phyloP scores from a whole-genome alignment of 805 yeast genomes.

The Saccharomycopsis lassenensis region DNA sequence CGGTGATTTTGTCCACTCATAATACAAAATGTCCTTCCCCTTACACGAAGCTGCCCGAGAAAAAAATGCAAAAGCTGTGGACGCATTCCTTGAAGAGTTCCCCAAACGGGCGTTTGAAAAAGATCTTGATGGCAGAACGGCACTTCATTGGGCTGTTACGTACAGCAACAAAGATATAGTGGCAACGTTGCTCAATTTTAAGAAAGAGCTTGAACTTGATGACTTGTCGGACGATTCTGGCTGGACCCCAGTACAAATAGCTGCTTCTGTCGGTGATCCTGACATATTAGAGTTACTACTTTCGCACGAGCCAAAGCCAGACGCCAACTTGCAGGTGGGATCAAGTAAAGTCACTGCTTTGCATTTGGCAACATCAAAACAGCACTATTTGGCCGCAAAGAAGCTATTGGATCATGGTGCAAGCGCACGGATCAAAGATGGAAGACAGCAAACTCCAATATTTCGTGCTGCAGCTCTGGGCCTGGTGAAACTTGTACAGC shows the following conservation, averaged over 20 bases:
- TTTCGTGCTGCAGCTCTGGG: slow-evolving; percentile 84
- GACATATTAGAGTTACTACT: slow-evolving; percentile 42
- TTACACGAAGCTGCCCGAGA: slow-evolving; percentile 61
- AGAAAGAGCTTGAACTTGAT: slow-evolving; percentile 48
- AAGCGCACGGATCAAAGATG: slow-evolving; percentile 56
- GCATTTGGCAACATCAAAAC: slow-evolving; percentile 68
- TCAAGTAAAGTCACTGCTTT: slow-evolving; percentile 67
- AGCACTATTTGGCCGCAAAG: slow-evolving; percentile 42
- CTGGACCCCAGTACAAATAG: slow-evolving; percentile 84
- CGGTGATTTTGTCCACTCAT: too few species aligned
- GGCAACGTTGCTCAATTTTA: slow-evolving; percentile 28
- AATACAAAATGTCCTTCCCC: slow-evolving; percentile 17
- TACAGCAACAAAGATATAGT: slow-evolving; percentile 44
- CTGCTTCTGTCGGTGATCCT: slow-evolving; percentile 60
- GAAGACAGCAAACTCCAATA: slow-evolving; percentile 51
- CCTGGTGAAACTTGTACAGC: slow-evolving; percentile 40
- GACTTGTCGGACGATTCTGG: slow-evolving; percentile 63
- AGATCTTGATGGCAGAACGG: slow-evolving; percentile 71
- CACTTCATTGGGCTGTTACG: slow-evolving; percentile 85
- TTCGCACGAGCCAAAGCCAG: slow-evolving; percentile 41
- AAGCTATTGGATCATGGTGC: slow-evolving; percentile 48
- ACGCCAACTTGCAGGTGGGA: slow-evolving; percentile 49
- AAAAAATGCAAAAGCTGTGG: slow-evolving; percentile 41
- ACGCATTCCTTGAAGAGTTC: slow-evolving; percentile 36
- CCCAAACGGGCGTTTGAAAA: slow-evolving; percentile 36